A percentile compares a stretch with the other conserved stretches of the same genome.
Conservation (phyloP, 768 basidiomycete genomes). For the Suillus luteus region DNA sequence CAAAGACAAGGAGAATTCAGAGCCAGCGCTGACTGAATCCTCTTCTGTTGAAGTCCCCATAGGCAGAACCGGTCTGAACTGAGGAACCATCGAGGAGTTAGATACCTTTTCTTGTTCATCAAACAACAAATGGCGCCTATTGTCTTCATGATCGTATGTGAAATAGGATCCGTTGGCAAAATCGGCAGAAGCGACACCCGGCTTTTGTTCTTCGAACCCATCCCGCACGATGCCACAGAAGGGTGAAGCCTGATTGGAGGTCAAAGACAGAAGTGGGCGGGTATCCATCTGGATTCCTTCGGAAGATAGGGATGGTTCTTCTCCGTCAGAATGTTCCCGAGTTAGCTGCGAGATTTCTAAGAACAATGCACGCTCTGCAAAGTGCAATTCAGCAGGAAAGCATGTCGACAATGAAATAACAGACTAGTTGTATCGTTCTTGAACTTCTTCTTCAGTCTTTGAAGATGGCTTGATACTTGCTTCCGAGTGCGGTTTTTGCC, state of each 20-base stretch:
- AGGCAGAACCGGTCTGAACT: constrained; percentile 10
- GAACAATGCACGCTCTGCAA: constrained; percentile 29
- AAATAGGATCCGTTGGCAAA: background rate
- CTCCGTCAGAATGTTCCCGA: constrained; percentile 13
- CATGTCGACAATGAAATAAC: constrained; percentile 16
- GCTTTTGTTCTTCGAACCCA: background rate
- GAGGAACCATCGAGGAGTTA: constrained; percentile 7
- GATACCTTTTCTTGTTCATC: constrained; percentile 14
- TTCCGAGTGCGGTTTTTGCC: constrained; percentile 41
- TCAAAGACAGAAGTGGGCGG: constrained; percentile 10
- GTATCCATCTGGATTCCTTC: constrained; percentile 14
- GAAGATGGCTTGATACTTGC: constrained; percentile 43
- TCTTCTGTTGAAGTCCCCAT: constrained; percentile 17
- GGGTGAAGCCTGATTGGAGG: constrained; percentile 9
- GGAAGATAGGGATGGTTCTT: constrained; percentile 4
- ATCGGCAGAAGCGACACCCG: too few species aligned
- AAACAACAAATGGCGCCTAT: constrained; percentile 6
- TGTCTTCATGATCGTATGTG: background rate
- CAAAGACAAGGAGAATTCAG: constrained; percentile 32
- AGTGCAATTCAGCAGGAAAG: constrained; percentile 4
- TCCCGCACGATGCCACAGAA: constrained; percentile 11
- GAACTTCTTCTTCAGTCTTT: constrained; percentile 38
- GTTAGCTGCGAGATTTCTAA: constrained; percentile 23
- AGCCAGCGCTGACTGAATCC: constrained; percentile 16
- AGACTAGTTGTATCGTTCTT: constrained; percentile 34